Percentiles rank a stretch among this genome's conserved stretches.
These are phyloP conservation scores for Botrytis paeoniae DNA, from an alignment of 2,329 filamentous ascomycete genomes.

Conservation along the genomic window DNA sequence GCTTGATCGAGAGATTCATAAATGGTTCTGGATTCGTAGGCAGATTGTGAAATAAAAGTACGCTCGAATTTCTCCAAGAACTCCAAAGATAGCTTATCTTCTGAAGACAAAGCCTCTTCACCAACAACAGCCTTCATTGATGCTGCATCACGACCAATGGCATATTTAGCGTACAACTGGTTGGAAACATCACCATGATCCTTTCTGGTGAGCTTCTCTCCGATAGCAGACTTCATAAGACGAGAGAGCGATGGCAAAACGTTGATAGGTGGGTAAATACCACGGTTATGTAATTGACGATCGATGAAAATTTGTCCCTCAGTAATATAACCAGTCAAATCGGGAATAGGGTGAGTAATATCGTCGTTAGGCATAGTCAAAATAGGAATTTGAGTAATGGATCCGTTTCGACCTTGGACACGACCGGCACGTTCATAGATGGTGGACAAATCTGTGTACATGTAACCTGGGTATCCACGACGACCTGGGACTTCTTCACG, in stretches of 20 bases:
- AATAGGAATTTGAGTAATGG: constrained; percentile 98
- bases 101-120: constrained; percentile 90
- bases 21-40: constrained; percentile 89
- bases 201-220: constrained; percentile 92
- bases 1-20: constrained; percentile 93
- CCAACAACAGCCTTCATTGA: constrained; percentile 99
- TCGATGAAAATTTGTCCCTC: constrained; percentile 99
- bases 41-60: constrained; percentile 86
- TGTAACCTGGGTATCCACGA: constrained; percentile 99
- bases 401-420: constrained; percentile 94
- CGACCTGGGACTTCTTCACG: constrained; percentile 98
- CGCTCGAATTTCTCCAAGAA: constrained; percentile 99
- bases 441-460: constrained; percentile 99
- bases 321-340: constrained; percentile 98
- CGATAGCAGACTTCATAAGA: constrained; percentile 99
- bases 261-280: constrained; percentile 98
- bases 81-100: constrained; percentile 96
- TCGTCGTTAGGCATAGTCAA: constrained; percentile 99
- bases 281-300: constrained; percentile 90
- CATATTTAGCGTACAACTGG: constrained; percentile 99
- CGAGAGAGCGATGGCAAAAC: constrained; percentile 95
- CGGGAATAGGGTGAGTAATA: constrained; percentile 98
- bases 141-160: constrained; percentile 95
- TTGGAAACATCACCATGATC: constrained; percentile 99
- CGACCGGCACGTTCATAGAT: constrained; percentile 99